Base-by-base conservation (phyloP, 2,329 filamentous ascomycete genomes). In the Colletotrichum coccodes region DNA sequence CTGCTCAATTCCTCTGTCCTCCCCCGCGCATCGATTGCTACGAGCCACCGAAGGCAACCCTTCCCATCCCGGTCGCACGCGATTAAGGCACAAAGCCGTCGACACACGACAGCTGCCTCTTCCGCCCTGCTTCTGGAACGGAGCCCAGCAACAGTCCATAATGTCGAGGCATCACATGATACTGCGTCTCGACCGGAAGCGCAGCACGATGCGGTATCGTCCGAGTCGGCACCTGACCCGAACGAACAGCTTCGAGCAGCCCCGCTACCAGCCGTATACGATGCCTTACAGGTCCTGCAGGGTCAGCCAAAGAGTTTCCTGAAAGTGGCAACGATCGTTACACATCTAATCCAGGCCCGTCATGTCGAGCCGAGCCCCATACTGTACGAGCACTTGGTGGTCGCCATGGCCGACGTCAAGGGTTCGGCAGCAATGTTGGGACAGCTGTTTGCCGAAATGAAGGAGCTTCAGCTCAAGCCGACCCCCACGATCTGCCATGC, bases 311-410 rank as follows among this genome's bases (percentile, higher is more conserved):
- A 78, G 0, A 74, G 80, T 9, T 83, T 82, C 62, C 56, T 75
- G 14, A 72, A 79, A 36, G 80, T 85, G 12, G 76, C 80, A 2
- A 76, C 77, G 1, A 71, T 92, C 8, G 86, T 91, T 16, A 83
- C 86, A 53, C 86, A 89, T 67, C 81, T 95, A 34, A 78, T 94
- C 14, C 79, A 79, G 47, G 80, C 84, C n/a, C 83, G 89, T 18
- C 77, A 81, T 2, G 86, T 91, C 73, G 76, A 78, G 58, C 88
- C 89, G 3, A 89, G 87, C 73, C 74, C 84, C 3, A 81, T 86
- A 60, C 81, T 94, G 58, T 98, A 96, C 78, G 90, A 93, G 73
- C 90, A 91, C 16, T 81, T 97, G 59, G 90, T 97, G 73, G 85
- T 90, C 68, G 89, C 91, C 53, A 94, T 97, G 79, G 84, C 88